phyloP scores from a whole-genome alignment of 306 rosid species.

The Sesbania bispinosa region DNA sequence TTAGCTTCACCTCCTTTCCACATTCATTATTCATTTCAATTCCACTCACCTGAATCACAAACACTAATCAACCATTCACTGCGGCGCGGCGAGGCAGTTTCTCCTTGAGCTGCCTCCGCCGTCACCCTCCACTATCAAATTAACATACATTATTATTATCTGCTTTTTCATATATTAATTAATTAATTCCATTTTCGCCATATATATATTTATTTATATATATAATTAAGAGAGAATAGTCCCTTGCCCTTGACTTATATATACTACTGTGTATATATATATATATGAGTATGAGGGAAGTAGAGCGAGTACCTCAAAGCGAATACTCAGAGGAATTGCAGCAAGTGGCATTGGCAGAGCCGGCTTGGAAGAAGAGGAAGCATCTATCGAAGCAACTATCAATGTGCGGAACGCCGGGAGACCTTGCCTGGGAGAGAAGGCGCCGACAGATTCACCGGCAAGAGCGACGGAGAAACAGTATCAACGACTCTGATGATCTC shows the following conservation, averaged over 20 bases:
- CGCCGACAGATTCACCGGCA: conserved; percentile 45
- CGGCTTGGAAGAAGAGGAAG: conserved; percentile 36
- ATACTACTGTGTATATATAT: not conserved
- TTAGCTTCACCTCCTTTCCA: not conserved
- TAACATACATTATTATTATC: no score
- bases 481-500: conserved; percentile 27
- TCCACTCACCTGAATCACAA: not conserved
- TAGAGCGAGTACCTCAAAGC: not conserved
- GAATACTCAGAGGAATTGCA: conserved; percentile 33
- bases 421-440: conserved; percentile 81
- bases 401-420: conserved; percentile 49
- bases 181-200: not conserved
- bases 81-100: conserved; percentile 33
- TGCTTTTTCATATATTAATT: no score
- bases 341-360: conserved; percentile 27
- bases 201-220: no score
- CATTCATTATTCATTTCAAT: not conserved
- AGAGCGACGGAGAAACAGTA: conserved; percentile 36
- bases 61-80: not conserved
- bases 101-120: conserved; percentile 34
- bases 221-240: no score
- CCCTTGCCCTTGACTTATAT: no score
- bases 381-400: conserved; percentile 52
- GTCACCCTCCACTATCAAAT: not conserved
- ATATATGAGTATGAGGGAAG: not conserved